A percentile compares a stretch with the other conserved stretches of the same genome.
phyloP scores from a whole-genome alignment of 768 basidiomycete species.

The Agaricus sinodeliciosus region DNA sequence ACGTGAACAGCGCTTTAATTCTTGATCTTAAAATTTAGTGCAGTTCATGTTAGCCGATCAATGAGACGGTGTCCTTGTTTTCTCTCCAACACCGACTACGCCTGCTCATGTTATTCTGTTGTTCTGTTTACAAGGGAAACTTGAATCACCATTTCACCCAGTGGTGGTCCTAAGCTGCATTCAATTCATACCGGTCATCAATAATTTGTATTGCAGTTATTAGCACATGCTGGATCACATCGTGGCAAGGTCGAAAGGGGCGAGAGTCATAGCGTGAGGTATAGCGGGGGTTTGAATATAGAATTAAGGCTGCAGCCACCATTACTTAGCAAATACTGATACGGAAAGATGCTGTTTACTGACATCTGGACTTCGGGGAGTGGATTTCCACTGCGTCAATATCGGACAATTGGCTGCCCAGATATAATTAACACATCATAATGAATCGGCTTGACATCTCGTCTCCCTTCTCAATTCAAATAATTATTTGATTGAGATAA shows the following conservation, averaged over 20 bases:
- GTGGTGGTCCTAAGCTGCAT: no score
- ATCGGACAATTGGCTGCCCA: background rate
- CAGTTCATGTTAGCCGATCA: background rate
- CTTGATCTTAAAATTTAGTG: no score
- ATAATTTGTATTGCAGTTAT: no score
- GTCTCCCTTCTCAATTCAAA: background rate
- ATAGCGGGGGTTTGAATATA: no score
- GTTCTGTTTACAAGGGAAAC: no score
- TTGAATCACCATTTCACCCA: no score
- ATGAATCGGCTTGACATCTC: no score
- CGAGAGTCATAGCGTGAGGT: no score
- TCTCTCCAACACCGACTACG: background rate
- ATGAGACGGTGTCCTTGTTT: background rate
- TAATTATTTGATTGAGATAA: background rate
- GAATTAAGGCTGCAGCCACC: background rate
- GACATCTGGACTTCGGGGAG: background rate
- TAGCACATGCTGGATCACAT: no score
- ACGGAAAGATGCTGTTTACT: background rate
- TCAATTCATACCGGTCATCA: no score
- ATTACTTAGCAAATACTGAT: background rate
- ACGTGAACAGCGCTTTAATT: no score
- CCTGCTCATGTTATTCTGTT: background rate
- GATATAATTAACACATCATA: background rate
- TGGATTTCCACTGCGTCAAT: background rate
- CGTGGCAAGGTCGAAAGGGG: no score